Percentiles rank a stretch among this genome's conserved stretches.
These are phyloP conservation scores for Zasmidium citrigriseum DNA, from an alignment of 2,329 filamentous ascomycete genomes.

Conservation along the genomic window DNA sequence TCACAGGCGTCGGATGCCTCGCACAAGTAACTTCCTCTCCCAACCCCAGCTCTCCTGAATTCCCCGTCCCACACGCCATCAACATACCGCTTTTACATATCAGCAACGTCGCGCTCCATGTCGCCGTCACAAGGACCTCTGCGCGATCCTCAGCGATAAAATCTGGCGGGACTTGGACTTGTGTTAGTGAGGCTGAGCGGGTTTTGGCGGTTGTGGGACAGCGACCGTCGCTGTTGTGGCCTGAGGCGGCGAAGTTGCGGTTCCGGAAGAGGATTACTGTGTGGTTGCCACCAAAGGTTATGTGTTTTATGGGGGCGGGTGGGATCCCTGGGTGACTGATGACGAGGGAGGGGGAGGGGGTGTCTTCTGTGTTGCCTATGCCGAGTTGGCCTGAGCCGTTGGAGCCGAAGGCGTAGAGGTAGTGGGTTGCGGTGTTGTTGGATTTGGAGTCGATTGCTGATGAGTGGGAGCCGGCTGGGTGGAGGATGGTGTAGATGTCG, in stretches of 20 bases:
- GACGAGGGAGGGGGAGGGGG: conserved; percentile 32
- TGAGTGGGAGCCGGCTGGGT: not conserved
- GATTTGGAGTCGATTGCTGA: not conserved
- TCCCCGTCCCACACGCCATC: conserved; percentile 66
- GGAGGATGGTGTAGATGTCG: not conserved
- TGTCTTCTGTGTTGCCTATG: conserved; percentile 45
- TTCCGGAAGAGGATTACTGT: conserved; percentile 68
- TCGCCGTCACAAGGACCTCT: conserved; percentile 55
- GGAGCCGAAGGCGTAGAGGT: conserved; percentile 47
- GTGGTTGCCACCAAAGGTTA: conserved; percentile 79
- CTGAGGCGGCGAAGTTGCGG: conserved; percentile 65
- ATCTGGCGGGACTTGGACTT: not conserved
- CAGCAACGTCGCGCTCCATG: conserved; percentile 70
- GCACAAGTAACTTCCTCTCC: conserved; percentile 42
- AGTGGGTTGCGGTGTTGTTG: not conserved
- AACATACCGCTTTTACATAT: conserved; percentile 47
- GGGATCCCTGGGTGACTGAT: not conserved
- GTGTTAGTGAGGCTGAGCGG: not conserved
- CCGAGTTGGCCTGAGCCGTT: conserved; percentile 57
- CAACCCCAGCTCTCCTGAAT: conserved; percentile 72
- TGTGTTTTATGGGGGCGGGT: conserved; percentile 23
- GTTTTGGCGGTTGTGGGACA: conserved; percentile 29
- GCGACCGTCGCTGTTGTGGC: conserved; percentile 56
- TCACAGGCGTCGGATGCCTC: conserved; percentile 49
- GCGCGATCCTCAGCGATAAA: not conserved